phyloP scores from a whole-genome alignment of 805 yeast genomes.

The Wickerhamiella allomyrinae region DNA sequence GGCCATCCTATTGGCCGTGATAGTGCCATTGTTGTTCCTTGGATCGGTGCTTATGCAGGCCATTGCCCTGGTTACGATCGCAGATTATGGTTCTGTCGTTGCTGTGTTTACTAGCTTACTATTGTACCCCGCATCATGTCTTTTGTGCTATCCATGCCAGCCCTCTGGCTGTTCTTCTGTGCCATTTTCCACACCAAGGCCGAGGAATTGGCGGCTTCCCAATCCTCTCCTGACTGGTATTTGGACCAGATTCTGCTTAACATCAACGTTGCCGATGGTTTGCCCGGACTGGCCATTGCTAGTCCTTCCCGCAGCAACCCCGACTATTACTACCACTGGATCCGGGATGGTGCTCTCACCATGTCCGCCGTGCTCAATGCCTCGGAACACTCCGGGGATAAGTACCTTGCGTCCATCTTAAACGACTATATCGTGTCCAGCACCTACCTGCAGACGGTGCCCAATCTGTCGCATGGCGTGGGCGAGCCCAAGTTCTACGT shows the following conservation, averaged over 20 bases:
- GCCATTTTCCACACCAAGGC: background rate
- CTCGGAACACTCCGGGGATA: slow-evolving; percentile 5
- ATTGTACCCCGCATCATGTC: too few relatives aligned
- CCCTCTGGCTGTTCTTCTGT: background rate
- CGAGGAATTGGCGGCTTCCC: background rate
- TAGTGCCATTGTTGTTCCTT: too few relatives aligned
- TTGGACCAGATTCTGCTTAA: slow-evolving; percentile 3
- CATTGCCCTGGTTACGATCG: too few relatives aligned
- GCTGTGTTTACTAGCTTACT: too few relatives aligned
- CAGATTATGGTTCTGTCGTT: too few relatives aligned
- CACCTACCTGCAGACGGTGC: slow-evolving; percentile 44
- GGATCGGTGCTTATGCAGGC: too few relatives aligned
- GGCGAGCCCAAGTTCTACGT: slow-evolving; percentile 86
- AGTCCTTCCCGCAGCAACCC: slow-evolving; percentile 63
- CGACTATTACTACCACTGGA: slow-evolving; percentile 82
- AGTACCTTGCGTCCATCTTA: slow-evolving; percentile 31
- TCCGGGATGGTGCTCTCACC: slow-evolving; percentile 77
- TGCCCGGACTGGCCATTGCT: slow-evolving; percentile 70
- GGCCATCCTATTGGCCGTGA: too few relatives aligned
- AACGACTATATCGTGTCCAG: slow-evolving; percentile 46
- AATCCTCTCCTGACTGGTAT: slow-evolving; percentile 13
- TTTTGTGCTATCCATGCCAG: background rate
- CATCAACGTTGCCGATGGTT: slow-evolving; percentile 7
- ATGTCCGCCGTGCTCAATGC: slow-evolving; percentile 36
- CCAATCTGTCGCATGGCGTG: slow-evolving; percentile 66